phyloP scores from a whole-genome alignment of 768 basidiomycete species.

The Udeniomyces megalosporus region DNA sequence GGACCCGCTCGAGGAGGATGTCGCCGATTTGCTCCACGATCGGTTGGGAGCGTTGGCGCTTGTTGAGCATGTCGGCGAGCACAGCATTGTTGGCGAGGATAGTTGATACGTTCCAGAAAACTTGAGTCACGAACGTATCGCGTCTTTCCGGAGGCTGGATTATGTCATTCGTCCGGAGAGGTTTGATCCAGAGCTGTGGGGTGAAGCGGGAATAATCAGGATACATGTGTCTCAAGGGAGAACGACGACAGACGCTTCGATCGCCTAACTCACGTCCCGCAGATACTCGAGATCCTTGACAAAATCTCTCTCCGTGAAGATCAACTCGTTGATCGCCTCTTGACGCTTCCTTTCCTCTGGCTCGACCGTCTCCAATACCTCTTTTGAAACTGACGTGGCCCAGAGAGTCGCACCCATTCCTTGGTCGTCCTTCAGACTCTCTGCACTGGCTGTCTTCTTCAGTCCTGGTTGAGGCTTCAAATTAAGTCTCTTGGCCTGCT shows the following conservation, averaged over 20 bases:
- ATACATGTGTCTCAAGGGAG: too few species aligned
- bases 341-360: constrained; percentile 89
- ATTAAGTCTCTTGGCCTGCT: constrained; percentile 79
- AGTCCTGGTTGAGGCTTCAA: constrained; percentile 85
- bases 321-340: constrained; percentile 95
- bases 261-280: constrained; percentile 33
- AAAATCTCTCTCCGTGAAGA: constrained; percentile 87
- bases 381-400: constrained; percentile 91
- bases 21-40: constrained; percentile 87
- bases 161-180: constrained; percentile 50
- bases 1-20: constrained; percentile 69
- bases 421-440: constrained; percentile 52
- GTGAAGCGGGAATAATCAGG: too few species aligned
- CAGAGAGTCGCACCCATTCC: constrained; percentile 44
- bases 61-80: constrained; percentile 82
- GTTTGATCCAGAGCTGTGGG: constrained; percentile 69
- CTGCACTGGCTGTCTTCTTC: constrained; percentile 62
- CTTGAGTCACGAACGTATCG: constrained; percentile 74
- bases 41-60: constrained; percentile 86
- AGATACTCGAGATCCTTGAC: constrained; percentile 96
- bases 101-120: constrained; percentile 95
- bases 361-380: constrained; percentile 79
- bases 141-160: constrained; percentile 61
- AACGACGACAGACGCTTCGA: too few species aligned
- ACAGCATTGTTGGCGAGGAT: constrained; percentile 81